Base-by-base conservation (phyloP, 257 asterid species). In the Mentha longifolia region DNA sequence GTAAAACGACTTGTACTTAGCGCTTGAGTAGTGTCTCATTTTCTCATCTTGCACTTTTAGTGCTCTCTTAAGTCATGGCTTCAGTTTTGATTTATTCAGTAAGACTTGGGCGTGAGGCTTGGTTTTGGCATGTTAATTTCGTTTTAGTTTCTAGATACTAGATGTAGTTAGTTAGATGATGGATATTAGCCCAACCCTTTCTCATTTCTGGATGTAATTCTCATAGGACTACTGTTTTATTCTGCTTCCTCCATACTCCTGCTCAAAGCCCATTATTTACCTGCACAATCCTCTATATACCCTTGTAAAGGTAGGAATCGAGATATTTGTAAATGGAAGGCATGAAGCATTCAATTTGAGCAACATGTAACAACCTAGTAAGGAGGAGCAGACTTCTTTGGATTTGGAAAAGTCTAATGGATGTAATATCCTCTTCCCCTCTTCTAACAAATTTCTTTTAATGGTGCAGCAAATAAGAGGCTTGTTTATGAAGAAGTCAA, bases 401-500 rank as follows among this genome's bases (percentile, higher is more conserved):
- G 59, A 45, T 57, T 61, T 56, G 62, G 31, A 33, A 33, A 6
- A 7, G 52, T 9, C 51, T 13, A 35, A 58, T 66, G 45, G 55
- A 69, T 39, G 49, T 51, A 33, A 13, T 58, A 39, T 43, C 74
- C 58, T 64, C 47, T 33, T 54, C 66, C 43, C 67, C 71, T 9
- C 15, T 63, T 73, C 52, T 51, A n/a, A 65, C 68, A 73, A 46
- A 17, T 50, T 67, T 28, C 52, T 73, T 45, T 56, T 45, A 3
- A 14, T 77, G 76, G 74, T 78, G 82, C 89, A 91, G 98, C 89
- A 75, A 92, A 94, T 80, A 94, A 86, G 83, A 85, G 93, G 76
- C 87, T 89, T 46, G 92, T 94, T 46, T 94, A 94, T 66, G 97
- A 94, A 81, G 93, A 91, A 82, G 92, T 89, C 65, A 91, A 88